Evolutionary conservation across 768 basidiomycete species (phyloP).

Genomic region (Auriscalpium orientale): DNA sequence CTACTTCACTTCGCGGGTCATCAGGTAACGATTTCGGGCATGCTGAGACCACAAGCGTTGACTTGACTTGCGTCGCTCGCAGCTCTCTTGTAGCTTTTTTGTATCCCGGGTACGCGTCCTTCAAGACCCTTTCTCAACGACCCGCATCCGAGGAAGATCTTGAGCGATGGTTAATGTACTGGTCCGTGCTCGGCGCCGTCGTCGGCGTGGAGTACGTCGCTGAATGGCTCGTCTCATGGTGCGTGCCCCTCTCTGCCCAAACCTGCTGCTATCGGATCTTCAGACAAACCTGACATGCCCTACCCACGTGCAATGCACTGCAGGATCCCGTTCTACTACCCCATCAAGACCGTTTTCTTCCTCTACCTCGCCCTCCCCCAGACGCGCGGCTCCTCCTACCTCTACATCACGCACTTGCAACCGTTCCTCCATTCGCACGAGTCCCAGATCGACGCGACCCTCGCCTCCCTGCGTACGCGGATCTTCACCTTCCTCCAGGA

Average conservation of each 20-base stretch:
- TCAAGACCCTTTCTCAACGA: slow-evolving; percentile 85
- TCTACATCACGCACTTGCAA: slow-evolving; percentile 73
- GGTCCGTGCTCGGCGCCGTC: slow-evolving; percentile 83
- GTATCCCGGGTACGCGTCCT: slow-evolving; percentile 94
- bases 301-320: slow-evolving; percentile 8
- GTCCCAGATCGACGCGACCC: slow-evolving; percentile 71
- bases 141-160: slow-evolving; percentile 79
- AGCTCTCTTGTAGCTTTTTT: slow-evolving; percentile 76
- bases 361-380: slow-evolving; percentile 89
- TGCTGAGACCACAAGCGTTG: neutral
- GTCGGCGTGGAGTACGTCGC: slow-evolving; percentile 76
- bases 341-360: slow-evolving; percentile 75
- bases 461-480: slow-evolving; percentile 55
- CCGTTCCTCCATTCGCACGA: slow-evolving; percentile 84
- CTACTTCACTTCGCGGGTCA: slow-evolving; percentile 33
- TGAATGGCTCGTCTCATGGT: slow-evolving; percentile 88
- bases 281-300: neutral
- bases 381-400: slow-evolving; percentile 78
- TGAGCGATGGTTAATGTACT: slow-evolving; percentile 96
- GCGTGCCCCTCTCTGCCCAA: slow-evolving; percentile 20
- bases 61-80: neutral
- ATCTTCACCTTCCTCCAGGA: slow-evolving; percentile 61
- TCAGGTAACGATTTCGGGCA: slow-evolving; percentile 25
- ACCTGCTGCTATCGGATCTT: slow-evolving; percentile 1
- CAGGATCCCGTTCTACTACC: slow-evolving; percentile 88